Evolutionary conservation across 305 asterid genomes (phyloP).

Genomic region (Ruellia speciosa): DNA sequence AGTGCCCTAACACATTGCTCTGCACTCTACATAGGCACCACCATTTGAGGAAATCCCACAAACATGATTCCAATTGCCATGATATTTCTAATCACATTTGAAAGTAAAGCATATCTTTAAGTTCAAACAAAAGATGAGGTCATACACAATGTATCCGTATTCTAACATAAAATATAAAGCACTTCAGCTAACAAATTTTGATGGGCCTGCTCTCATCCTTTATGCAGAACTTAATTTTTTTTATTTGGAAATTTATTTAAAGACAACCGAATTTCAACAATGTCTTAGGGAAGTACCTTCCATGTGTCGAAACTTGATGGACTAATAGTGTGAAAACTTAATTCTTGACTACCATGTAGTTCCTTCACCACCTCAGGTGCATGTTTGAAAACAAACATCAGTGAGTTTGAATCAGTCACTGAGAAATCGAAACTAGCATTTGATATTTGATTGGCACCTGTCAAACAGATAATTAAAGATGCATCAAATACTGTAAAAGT

Average conservation of each 20-base stretch:
- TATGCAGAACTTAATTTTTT: no score
- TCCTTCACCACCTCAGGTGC: constrained; percentile 69
- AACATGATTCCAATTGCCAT: not conserved
- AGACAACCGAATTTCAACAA: not conserved
- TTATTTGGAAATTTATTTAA: no score
- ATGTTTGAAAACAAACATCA: constrained; percentile 74
- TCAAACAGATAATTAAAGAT: constrained; percentile 23
- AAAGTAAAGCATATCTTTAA: no score
- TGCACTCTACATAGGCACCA: no score
- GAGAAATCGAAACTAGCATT: constrained; percentile 76
- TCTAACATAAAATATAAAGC: not conserved
- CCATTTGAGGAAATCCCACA: no score
- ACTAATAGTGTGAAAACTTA: constrained; percentile 42
- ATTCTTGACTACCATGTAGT: constrained; percentile 43
- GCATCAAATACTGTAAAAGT: constrained; percentile 11
- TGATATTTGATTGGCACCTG: constrained; percentile 57
- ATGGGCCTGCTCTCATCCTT: no score
- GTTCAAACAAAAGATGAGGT: not conserved
- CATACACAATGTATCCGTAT: no score
- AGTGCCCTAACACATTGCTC: not conserved
- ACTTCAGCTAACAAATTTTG: not conserved
- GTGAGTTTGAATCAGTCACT: constrained; percentile 84
- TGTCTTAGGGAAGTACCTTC: constrained; percentile 47
- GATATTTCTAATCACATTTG: not conserved
- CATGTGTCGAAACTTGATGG: constrained; percentile 52